Evolutionary conservation across 306 rosid species (phyloP).

Genomic region (Dicorynia guianensis): DNA sequence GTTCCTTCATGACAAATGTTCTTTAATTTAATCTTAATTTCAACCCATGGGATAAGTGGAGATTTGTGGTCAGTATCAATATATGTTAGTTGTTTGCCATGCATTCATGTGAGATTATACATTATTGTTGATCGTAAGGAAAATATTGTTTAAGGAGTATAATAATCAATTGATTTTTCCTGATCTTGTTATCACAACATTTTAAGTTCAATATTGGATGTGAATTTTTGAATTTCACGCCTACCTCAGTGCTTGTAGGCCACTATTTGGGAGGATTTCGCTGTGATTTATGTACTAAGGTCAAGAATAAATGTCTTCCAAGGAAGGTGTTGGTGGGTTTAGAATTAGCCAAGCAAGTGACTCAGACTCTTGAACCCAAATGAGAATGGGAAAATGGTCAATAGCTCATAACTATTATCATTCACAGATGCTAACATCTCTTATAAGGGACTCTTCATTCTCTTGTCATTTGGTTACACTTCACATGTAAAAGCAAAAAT

Average conservation of each 20-base stretch:
- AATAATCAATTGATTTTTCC: not conserved
- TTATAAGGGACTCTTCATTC: not conserved
- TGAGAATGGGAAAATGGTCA: not conserved
- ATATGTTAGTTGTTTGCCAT: not conserved
- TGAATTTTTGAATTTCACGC: not conserved
- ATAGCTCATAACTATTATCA: not conserved
- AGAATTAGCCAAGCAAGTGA: not conserved
- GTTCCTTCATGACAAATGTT: not conserved
- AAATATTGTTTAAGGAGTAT: not conserved
- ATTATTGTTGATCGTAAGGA: not conserved
- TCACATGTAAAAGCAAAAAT: slow-evolving; percentile 22
- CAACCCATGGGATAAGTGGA: not conserved
- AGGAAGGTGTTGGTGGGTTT: slow-evolving; percentile 3
- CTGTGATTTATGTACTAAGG: not conserved
- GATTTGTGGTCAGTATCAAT: not conserved
- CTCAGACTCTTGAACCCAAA: not conserved
- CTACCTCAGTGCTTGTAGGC: not conserved
- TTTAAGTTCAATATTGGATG: not conserved
- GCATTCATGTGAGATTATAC: not conserved
- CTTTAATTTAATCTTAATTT: not conserved
- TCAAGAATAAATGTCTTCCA: slow-evolving; percentile 17
- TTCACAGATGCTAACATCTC: not conserved
- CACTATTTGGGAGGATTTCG: not conserved
- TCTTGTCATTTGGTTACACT: not conserved
- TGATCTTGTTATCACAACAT: slow-evolving; percentile 3